Conservation (phyloP, 2,329 filamentous ascomycete species). For the Scopulariopsis brevicaulis region DNA sequence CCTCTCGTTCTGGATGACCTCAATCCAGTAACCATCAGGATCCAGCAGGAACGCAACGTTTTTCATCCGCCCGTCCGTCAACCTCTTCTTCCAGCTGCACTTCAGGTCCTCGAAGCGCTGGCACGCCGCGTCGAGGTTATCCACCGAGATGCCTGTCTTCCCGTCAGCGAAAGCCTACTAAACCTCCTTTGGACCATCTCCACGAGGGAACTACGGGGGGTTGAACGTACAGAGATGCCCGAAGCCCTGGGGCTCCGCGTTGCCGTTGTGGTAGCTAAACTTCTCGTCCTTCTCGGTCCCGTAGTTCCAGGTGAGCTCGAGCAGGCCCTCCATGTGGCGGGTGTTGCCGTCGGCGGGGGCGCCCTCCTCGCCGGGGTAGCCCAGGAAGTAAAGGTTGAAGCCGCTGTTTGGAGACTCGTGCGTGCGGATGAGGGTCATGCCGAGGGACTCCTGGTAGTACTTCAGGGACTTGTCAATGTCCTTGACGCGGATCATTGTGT, state of each 20-base stretch:
- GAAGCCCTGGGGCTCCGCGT: slow-evolving; percentile 84
- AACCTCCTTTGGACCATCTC: background rate
- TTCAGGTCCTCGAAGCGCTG: slow-evolving; percentile 70
- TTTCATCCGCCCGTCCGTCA: slow-evolving; percentile 89
- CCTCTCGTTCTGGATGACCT: slow-evolving; percentile 68
- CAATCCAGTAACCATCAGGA: slow-evolving; percentile 78
- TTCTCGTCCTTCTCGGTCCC: slow-evolving; percentile 74
- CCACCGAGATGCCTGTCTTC: slow-evolving; percentile 60
- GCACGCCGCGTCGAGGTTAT: slow-evolving; percentile 82
- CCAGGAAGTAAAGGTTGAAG: slow-evolving; percentile 91
- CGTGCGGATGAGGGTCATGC: slow-evolving; percentile 74
- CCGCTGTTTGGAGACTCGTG: slow-evolving; percentile 55
- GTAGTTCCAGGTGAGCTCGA: slow-evolving; percentile 83
- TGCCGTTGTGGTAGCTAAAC: slow-evolving; percentile 88
- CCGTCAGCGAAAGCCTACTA: background rate
- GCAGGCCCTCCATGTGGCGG: slow-evolving; percentile 65
- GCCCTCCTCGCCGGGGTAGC: slow-evolving; percentile 53
- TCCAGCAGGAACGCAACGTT: slow-evolving; percentile 87
- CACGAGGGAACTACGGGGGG: background rate
- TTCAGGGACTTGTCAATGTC: slow-evolving; percentile 60
- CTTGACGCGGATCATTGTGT: slow-evolving; percentile 94
- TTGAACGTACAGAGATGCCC: slow-evolving; percentile 72
- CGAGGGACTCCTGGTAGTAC: slow-evolving; percentile 78
- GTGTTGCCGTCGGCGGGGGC: slow-evolving; percentile 40
- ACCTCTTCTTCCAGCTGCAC: slow-evolving; percentile 87